These are phyloP conservation scores for Paramecium tetraurelia DNA, from an alignment of 73 alveolate species.

Conservation along the genomic window DNA sequence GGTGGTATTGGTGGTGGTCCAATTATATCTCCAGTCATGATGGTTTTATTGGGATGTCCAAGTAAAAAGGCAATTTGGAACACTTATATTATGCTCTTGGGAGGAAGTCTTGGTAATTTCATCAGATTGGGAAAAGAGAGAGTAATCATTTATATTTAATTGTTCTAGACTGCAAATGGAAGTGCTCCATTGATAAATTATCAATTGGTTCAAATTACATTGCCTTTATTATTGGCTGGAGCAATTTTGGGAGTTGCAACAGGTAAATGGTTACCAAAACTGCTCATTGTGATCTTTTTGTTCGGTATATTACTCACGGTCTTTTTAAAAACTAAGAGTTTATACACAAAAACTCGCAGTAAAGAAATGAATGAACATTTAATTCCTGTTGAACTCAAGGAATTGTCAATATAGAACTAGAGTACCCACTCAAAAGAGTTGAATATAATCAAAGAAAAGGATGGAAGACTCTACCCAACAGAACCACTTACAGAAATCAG, in stretches of 20 bases:
- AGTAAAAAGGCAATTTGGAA: constrained; percentile 47
- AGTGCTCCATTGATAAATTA: constrained; percentile 30
- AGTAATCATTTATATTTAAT: neutral
- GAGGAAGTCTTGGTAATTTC: constrained; percentile 32
- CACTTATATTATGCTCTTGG: constrained; percentile 39
- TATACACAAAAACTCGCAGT: neutral
- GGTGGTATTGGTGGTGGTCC: constrained; percentile 56
- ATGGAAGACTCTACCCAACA: constrained; percentile 1
- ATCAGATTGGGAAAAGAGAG: constrained; percentile 36
- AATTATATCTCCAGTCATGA: constrained; percentile 44
- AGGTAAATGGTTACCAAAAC: constrained; percentile 46
- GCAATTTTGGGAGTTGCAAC: constrained; percentile 45
- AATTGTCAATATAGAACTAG: neutral
- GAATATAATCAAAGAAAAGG: neutral
- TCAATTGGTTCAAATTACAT: constrained; percentile 1
- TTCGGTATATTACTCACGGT: constrained; percentile 6
- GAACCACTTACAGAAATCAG: neutral
- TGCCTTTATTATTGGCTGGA: constrained; percentile 4
- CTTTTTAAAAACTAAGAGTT: neutral
- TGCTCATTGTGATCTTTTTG: neutral
- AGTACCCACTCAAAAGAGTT: neutral
- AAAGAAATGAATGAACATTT: neutral
- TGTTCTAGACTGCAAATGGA: constrained; percentile 4
- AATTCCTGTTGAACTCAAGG: neutral
- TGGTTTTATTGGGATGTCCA: constrained; percentile 19